Base-by-base conservation (phyloP, 2,329 filamentous ascomycete genomes). In the Hirsutella minnesotensis region DNA sequence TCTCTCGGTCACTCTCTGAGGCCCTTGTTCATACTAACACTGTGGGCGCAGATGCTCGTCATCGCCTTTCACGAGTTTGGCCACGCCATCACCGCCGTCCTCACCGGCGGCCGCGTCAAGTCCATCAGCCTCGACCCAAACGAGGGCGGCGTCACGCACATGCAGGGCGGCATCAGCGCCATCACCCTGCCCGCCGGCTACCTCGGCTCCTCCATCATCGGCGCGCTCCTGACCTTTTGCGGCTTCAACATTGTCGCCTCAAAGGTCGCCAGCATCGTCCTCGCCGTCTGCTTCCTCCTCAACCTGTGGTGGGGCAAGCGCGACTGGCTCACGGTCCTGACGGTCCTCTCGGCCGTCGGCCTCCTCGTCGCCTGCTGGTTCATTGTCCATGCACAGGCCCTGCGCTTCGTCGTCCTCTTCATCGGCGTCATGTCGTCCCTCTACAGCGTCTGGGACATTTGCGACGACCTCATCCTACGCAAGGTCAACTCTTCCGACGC, bases 401-500 rank as follows among this genome's bases (percentile, higher is more conserved):
- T 89, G 58, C 69, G 83, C 46, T 89, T 83, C 55, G 74, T 87
- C 41, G 80, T 85, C 41, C 70, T 89, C 22, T 89, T 89, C 54
- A 86, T 89, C 47, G 84, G 84, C 35, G 83, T 88, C 52, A 88
- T 89, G 84, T 83, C 78, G 7, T 81, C 78, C 2, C 71, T 89
- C 1, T 89, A 89, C 61, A 85, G 80, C 49, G 83, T 85, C 5
- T 89, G 84, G 84, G 84, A 89, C 66, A 89, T 89, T 51, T 88
- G 83, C 60, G 84, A 90, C 55, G 84, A 90, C 51, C 67, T 89
- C 27, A 87, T 90, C 50, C 65, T 88, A 4, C 74, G 84, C 45
- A 89, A 88, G 63, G 82, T 89, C 41, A 88, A 89, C 60, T 78
- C 73, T 19, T 87, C 83, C 4, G 84, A 90, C 56, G 83, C 84